Evolutionary conservation across 73 alveolate genomes (phyloP), one percentile per base, ranked within the genome.

Genomic region (Paramecium sexaurelia): DNA sequence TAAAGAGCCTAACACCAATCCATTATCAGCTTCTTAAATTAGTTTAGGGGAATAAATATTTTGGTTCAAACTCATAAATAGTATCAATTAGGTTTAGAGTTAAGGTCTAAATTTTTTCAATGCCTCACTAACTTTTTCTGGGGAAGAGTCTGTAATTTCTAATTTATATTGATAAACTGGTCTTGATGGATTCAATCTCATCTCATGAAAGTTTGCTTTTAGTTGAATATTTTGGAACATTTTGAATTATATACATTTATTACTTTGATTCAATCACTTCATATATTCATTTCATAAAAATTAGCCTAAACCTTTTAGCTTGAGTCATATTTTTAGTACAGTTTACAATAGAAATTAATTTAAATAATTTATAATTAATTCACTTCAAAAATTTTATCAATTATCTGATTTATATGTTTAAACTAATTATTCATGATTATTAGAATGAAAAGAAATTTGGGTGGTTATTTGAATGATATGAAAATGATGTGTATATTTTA

Each of bases 1-100:
- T 24, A 78, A 40, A 9, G 73, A 26, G 19, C 47, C 90, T 36
- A 39, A 33, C 41, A 19, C 90, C 11, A 78, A 17, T 9, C 90
- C 73, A 20, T 45, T 78, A 19, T 78, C 90, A 2, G 68, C 73
- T 8, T 41, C 90, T 78, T 78, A n/a, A 6, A 78, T 41, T 29
- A 78, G 22, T 78, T 39, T 78, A 7, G 90, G 90, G 13, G 75
- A 40, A 43, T 78, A 78, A 43, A 78, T 78, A 19, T 78, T 78
- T 47, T 78, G 41, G 41, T 78, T 43, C 71, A 78, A 40, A 17
- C 32, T 78, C 68, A 41, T 41, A 29, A 41, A 78, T 27, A 36
- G 9, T 26, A 36, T 36, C 22, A 73, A 39, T 20, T 36, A 39
- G 37, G 36, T 19, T 19, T 36, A 36, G 19, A 73, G 87, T 39